Evolutionary conservation across 2,329 filamentous ascomycete species (phyloP).

Genomic region (Alternaria angustiovoidea): DNA sequence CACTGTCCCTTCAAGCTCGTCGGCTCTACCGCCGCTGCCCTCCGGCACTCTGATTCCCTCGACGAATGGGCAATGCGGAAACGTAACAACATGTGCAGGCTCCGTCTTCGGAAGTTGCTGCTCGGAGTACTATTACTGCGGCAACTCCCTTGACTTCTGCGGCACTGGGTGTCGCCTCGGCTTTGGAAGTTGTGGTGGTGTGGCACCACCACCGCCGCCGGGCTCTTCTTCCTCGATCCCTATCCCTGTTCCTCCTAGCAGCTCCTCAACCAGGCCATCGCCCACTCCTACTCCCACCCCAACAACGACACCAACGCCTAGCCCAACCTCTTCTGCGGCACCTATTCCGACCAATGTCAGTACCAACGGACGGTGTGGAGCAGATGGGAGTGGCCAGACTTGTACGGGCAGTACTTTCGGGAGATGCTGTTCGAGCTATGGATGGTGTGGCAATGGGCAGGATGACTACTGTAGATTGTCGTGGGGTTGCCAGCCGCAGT

Average conservation of each 20-base stretch:
- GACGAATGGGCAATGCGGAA: constrained; percentile 40
- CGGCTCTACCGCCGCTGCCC: constrained; percentile 31
- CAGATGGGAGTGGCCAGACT: constrained; percentile 28
- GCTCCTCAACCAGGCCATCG: constrained; percentile 19
- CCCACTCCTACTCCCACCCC: constrained; percentile 24
- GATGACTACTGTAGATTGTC: constrained; percentile 31
- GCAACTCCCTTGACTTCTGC: constrained; percentile 32
- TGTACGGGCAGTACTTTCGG: constrained; percentile 37
- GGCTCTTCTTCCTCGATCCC: constrained; percentile 23
- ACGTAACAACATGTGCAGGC: constrained; percentile 39
- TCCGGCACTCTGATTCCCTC: constrained; percentile 35
- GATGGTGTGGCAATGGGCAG: constrained; percentile 31
- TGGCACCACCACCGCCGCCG: constrained; percentile 24
- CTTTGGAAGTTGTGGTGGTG: constrained; percentile 36
- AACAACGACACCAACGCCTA: constrained; percentile 23
- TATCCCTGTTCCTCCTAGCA: constrained; percentile 4
- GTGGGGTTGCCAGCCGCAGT: constrained; percentile 34
- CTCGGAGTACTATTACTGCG: constrained; percentile 39
- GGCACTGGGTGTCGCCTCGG: constrained; percentile 36
- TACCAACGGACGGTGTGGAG: constrained; percentile 37
- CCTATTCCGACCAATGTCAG: constrained; percentile 36
- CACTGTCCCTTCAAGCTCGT: constrained; percentile 14
- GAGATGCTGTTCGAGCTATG: constrained; percentile 38
- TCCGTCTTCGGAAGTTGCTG: constrained; percentile 37
- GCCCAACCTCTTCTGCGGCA: constrained; percentile 19